Conservation (phyloP, 805 yeast genomes). For the Cephaloascus albidus region DNA sequence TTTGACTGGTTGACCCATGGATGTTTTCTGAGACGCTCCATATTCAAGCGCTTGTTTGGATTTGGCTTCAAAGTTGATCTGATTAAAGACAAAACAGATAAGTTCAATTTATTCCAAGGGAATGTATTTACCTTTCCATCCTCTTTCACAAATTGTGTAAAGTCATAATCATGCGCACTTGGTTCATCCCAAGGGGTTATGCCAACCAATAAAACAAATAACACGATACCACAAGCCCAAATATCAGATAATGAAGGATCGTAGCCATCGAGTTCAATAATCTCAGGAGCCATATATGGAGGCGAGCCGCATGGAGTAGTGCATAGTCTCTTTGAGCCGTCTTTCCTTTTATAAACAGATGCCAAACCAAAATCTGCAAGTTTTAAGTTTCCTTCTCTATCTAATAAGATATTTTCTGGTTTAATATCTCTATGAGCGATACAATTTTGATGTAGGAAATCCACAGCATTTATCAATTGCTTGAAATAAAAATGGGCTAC, state of each 20-base stretch:
- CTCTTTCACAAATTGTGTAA: constrained; percentile 23
- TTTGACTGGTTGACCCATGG: constrained; percentile 45
- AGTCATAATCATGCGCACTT: constrained; percentile 38
- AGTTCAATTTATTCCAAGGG: constrained; percentile 49
- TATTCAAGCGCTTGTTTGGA: constrained; percentile 30
- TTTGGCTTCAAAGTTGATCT: constrained; percentile 43
- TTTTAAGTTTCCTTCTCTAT: constrained; percentile 65
- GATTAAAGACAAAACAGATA: constrained; percentile 39
- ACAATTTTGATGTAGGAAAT: constrained; percentile 51
- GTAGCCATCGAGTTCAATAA: constrained; percentile 36
- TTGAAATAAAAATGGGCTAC: constrained; percentile 62
- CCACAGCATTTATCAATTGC: constrained; percentile 54
- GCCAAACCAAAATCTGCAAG: constrained; percentile 79
- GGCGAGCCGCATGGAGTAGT: constrained; percentile 61
- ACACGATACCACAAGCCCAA: constrained; percentile 63
- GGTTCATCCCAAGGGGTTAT: constrained; percentile 72
- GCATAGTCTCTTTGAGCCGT: constrained; percentile 37
- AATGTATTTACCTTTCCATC: constrained; percentile 35
- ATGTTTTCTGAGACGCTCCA: constrained; percentile 34
- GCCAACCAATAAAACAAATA: constrained; percentile 56
- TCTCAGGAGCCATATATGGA: constrained; percentile 76
- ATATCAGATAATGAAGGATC: constrained; percentile 51
- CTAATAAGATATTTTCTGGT: constrained; percentile 61
- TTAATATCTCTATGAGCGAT: constrained; percentile 63
- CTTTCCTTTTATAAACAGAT: constrained; percentile 40